Base-by-base conservation (phyloP, 2,329 filamentous ascomycete genomes). In the Sordariomycetes sp. region DNA sequence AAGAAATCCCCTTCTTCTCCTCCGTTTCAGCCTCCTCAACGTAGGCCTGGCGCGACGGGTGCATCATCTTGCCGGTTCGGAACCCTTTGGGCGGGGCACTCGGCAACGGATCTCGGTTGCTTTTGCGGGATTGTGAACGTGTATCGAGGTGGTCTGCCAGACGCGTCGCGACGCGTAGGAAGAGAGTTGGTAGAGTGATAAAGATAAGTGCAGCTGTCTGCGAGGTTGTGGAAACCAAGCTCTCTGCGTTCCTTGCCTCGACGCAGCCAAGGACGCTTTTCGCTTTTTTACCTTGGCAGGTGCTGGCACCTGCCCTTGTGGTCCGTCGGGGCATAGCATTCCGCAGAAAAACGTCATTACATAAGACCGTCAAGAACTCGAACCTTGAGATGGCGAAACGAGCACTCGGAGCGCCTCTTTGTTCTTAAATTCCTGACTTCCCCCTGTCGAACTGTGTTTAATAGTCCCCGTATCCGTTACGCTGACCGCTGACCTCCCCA, bases 41-140 rank as follows among this genome's bases (percentile, higher is more conserved):
- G 71, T 95, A 96, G 50, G 92, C 92, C 72, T 92, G 87, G 62
- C 94, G 83, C 69, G 92, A 84, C 59, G 92, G 92, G 76, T 96
- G 92, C 75, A 95, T 84, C 74, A 80, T 83, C 62, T 65, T 75
- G 71, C 61, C 59, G 57, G 10, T 58, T 25, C 22, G 55, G 1
- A 8, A 20, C 22, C 20, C 20, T 22, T 50, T 24, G n/a, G 3
- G 45, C 20, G 12, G 20, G 45, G n/a, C 10, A 22, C 24, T 22
- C 17, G 22, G n/a, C 24, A 22, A 20, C 10, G 20, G 35, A 17
- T 35, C 53, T 13, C 24, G 10, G n/a, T 24, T 55, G 24, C 24
- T 24, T 24, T 20, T 15, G 12, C 36, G 20, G 42, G 28, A 24
- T 1, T 15, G 36, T 4, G 13, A 17, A 25, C 12, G 22, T 10